These are phyloP conservation scores for Gossypium schwendimanii DNA, from an alignment of 441 rosid genomes.

Conservation along the genomic window DNA sequence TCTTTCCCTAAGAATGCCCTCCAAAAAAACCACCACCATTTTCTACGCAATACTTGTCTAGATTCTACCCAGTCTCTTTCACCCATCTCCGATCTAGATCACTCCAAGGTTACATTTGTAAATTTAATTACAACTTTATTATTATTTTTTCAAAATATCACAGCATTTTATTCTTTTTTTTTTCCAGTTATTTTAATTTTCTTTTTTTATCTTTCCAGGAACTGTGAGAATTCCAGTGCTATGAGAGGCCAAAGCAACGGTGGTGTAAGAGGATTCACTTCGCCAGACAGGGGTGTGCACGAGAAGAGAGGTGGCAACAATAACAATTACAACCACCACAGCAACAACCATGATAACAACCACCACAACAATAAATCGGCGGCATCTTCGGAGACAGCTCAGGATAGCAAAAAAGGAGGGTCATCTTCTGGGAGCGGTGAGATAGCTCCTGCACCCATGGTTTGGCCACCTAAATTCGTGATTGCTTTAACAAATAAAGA, in stretches of 20 bases:
- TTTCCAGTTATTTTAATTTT: not conserved
- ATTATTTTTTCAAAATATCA: not conserved
- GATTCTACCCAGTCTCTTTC: constrained; percentile 11
- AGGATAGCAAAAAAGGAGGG: constrained; percentile 51
- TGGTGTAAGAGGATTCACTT: constrained; percentile 34
- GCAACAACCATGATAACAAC: constrained; percentile 13
- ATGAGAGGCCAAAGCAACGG: constrained; percentile 65
- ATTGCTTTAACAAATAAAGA: constrained; percentile 68
- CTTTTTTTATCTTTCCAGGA: constrained; percentile 25
- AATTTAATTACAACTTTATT: constrained; percentile 9
- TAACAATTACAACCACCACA: constrained; percentile 15
- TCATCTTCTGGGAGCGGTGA: constrained; percentile 71
- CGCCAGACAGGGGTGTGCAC: constrained; percentile 48
- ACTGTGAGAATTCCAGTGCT: constrained; percentile 48
- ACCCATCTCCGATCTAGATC: constrained; percentile 26
- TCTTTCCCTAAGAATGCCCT: not conserved
- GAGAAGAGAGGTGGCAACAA: constrained; percentile 37
- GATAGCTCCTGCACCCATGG: constrained; percentile 31
- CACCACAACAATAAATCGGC: constrained; percentile 35
- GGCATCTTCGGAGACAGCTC: constrained; percentile 53
- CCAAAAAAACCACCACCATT: not conserved
- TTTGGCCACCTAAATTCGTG: constrained; percentile 73
- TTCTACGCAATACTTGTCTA: constrained; percentile 12
- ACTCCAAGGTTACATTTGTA: constrained; percentile 37
- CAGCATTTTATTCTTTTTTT: constrained; percentile 4